Evolutionary conservation across 1,284 basidiomycete genomes (phyloP), one percentile per base, ranked within the genome.

Genomic region (Fomes fomentarius): DNA sequence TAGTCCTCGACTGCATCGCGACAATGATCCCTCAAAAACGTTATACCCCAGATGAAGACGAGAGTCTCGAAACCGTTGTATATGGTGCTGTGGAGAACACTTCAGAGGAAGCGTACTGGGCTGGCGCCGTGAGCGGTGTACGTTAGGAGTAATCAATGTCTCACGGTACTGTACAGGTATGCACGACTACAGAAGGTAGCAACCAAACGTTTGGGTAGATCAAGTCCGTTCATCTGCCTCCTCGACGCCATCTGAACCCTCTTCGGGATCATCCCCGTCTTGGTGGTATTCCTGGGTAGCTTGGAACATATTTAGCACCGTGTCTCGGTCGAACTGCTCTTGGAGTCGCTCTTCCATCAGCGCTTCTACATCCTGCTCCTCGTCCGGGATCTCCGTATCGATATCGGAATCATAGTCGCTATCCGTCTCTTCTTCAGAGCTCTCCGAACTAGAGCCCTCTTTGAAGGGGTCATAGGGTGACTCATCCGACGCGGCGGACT

Each of bases 1-100:
- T 86, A 6, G 79, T 74, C 2, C 64, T 89, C 50, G 80, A 86
- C 56, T 66, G 83, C 25, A 79, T 70, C 12, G 70, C 66, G 8
- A 51, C 51, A 1, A 34, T 57, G 12, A 15, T 42, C n/a, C 24
- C 25, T 17, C 31, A 53, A n/a, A 19, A 69, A 66, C 9, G 60
- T 77, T 10, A 53, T 35, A 42, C 34, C 24, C 3, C 47, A 41
- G 5, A 31, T 30, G 24, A 33, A 39, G 60, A 49, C 40, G 63
- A 69, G 47, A 68, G 63, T 14, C 63, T 82, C 40, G 56, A 62
- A 5, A 60, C 50, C 26, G 76, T 78, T 7, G 76, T 82, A 33
- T 65, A 67, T 25, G 66, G 70, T 45, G 77, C 75, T 0, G 76
- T 81, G 2, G 54, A 57, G 24, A 74, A 69, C 45, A 75, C 74